Base-by-base conservation (phyloP, 768 basidiomycete species). In the Phanerodontia chrysosporium region DNA sequence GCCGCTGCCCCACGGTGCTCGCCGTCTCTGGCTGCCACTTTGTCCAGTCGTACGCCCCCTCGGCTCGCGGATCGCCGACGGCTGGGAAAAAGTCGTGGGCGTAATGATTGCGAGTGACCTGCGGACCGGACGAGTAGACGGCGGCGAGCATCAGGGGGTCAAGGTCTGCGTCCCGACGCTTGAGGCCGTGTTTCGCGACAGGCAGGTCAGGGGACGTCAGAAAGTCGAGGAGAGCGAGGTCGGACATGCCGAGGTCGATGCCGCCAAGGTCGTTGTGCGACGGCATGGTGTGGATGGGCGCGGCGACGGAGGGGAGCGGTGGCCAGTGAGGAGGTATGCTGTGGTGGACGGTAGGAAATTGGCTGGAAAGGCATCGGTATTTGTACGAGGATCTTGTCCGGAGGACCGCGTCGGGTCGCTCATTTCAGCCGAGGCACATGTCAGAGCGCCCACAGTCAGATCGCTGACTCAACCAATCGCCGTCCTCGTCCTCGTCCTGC, bases 41-140 rank as follows among this genome's bases (percentile, higher is more conserved):
- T 39, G 82, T 76, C 83, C 81, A 83, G 66, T 85, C 83, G 75
- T 78, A 81, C 13, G 78, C 71, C 10, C 78, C 80, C 65, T 85
- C 81, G 13, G 78, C 75, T 57, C 76, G 75, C 29, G 78, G 81
- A 44, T 82, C 74, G 67, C 77, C 76, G 28, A 82, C 78, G 0
- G 79, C 80, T 0, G 87, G 86, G 65, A 85, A 85, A 71, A 87
- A 84, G 65, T 89, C 87, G 70, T 95, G 93, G 51, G 86, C 81
- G 67, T 89, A 91, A 70, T 95, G 93, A 66, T 94, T 91, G 46
- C 90, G 81, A 39, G 93, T 94, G 57, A 89, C 80, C 61, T 90
- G 83, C 10, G 89, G 87, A 3, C 85, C 86, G 0, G 89, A 86
- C 0, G 89, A 85, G 10, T 82, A 79, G 6, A 85, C 90, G 0